Base-by-base conservation (phyloP, 23 red algal species). In the Agarophyton chilense region DNA sequence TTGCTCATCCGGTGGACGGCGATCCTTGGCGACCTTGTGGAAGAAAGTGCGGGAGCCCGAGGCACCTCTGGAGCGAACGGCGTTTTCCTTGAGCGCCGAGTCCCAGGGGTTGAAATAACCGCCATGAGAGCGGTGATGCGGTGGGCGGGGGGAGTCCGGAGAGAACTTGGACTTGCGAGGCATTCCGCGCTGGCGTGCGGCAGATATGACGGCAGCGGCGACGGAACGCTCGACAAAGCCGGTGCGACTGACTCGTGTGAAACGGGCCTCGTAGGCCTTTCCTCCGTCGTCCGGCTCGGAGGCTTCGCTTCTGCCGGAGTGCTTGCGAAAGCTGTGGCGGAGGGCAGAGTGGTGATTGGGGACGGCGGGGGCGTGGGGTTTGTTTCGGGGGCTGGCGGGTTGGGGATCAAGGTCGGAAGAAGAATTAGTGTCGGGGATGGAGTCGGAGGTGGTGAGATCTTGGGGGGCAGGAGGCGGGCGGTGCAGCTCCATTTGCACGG, bases 1-100 rank as follows among this genome's bases (percentile, higher is more conserved):
- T 46, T 81, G 56, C 74, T 91, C 87, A 29, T 88, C 84, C 8
- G 84, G 84, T 17, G 84, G 84, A n/a, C 84, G 84, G 26, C 84
- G 84, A 77, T 88, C 84, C 54, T 88, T 88, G 19, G 84, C 84
- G n/a, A 88, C 84, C 40, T 88, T 88, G 68, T 88, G 84, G 35
- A 88, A 88, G 68, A 88, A 88, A 40, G 84, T 88, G 19, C 84
- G 84, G 17, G 58, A 57, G 28, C 68, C 84, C 17, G 68, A 75
- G 25, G 17, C 84, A 34, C 65, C 68, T 26, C 84, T 40, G 25
- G 41, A 34, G n/a, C 84, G 65, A 10, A 57, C 46, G 52, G 43
- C 84, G 66, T 51, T 65, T 41, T 88, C 68, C 50, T 72, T 75
- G 10, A 75, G 68, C 7, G 87, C 87, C 22, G 87, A 91, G 42